A percentile compares a stretch with the other conserved stretches of the same genome.
phyloP scores from a whole-genome alignment of 805 yeast genomes.

The Barnettozyma sp. region DNA sequence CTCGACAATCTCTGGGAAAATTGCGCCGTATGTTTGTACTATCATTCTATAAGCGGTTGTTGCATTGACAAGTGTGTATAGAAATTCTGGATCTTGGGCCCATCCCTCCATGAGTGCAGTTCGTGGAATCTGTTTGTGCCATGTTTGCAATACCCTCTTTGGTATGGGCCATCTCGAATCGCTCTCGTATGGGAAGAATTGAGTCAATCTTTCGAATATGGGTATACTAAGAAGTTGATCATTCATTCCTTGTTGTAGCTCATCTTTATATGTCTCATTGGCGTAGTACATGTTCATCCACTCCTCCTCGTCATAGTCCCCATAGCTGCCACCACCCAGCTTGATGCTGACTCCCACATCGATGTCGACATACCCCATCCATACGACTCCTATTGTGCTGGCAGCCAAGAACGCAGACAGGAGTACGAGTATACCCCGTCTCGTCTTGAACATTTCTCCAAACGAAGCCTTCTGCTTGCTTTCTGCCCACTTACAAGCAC shows the following conservation, averaged over 20 bases:
- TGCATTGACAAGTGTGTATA: neutral
- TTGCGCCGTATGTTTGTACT: constrained; percentile 29
- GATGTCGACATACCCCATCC: neutral
- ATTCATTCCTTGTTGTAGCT: neutral
- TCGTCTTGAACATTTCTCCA: neutral
- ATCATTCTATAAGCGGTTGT: neutral
- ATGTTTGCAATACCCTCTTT: constrained; percentile 1
- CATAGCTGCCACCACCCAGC: no score
- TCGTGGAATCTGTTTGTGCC: constrained; percentile 3
- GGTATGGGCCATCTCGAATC: neutral
- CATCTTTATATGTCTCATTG: neutral
- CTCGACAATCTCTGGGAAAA: constrained; percentile 45
- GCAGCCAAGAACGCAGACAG: neutral
- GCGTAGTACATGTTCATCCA: neutral
- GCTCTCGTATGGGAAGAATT: neutral
- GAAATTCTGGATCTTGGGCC: neutral
- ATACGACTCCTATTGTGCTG: neutral
- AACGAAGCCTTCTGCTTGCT: no score
- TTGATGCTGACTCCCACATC: neutral
- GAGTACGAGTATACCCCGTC: neutral
- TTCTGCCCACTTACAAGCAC: neutral
- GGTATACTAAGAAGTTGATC: neutral
- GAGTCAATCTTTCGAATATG: neutral
- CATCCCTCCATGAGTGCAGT: constrained; percentile 1
- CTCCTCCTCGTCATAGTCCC: neutral